Conservation (phyloP, 2,329 filamentous ascomycete genomes). For the Fusarium tanahbumbuense region DNA sequence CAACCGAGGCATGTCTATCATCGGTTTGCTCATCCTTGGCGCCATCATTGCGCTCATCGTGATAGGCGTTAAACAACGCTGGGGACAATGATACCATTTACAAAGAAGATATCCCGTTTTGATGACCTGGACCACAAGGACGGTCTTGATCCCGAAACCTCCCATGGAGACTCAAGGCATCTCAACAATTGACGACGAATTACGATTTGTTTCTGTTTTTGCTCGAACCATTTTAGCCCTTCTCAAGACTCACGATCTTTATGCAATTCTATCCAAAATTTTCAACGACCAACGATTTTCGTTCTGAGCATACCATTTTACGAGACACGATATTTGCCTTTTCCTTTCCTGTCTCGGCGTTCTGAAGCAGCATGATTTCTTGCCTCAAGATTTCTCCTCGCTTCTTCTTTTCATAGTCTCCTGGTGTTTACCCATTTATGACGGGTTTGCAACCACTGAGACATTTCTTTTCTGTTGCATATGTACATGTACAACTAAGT, state of each 20-base stretch:
- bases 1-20: slow-evolving; percentile 68
- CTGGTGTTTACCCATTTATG: slow-evolving; percentile 12
- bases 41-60: slow-evolving; percentile 64
- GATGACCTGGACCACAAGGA: slow-evolving; percentile 26
- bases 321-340: slow-evolving; percentile 40
- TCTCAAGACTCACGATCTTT: slow-evolving; percentile 40
- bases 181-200: slow-evolving; percentile 46
- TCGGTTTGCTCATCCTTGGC: slow-evolving; percentile 66
- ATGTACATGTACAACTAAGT: slow-evolving; percentile 41
- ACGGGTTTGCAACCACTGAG: not conserved
- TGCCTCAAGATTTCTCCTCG: not conserved
- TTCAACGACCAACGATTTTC: slow-evolving; percentile 43
- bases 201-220: slow-evolving; percentile 40
- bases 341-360: slow-evolving; percentile 29
- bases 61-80: slow-evolving; percentile 63
- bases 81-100: slow-evolving; percentile 50
- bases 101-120: slow-evolving; percentile 32
- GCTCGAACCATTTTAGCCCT: slow-evolving; percentile 26
- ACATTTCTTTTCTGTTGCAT: slow-evolving; percentile 4
- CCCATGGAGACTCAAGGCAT: slow-evolving; percentile 37
- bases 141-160: slow-evolving; percentile 12
- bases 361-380: slow-evolving; percentile 31
- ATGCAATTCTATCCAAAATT: slow-evolving; percentile 32
- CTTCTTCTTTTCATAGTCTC: not conserved
- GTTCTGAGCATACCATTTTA: slow-evolving; percentile 31